These are phyloP conservation scores for Paraleonurus japonicus DNA, from an alignment of 257 asterid species.

Conservation along the genomic window DNA sequence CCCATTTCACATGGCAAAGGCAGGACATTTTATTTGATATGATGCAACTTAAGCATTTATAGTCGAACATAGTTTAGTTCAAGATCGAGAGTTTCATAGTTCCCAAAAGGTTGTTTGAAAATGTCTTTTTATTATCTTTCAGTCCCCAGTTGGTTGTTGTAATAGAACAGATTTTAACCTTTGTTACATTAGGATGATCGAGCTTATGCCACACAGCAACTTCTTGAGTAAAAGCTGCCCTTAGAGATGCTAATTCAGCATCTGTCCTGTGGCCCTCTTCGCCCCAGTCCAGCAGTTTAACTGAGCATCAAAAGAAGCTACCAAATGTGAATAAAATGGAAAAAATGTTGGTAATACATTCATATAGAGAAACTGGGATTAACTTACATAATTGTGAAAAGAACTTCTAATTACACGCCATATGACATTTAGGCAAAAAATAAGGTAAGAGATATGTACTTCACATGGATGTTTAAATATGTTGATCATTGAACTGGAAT, in stretches of 20 bases:
- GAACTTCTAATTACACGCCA: neutral
- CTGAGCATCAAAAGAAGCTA: constrained; percentile 34
- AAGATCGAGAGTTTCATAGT: too few relatives aligned
- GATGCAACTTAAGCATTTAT: neutral
- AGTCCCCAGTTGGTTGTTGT: too few relatives aligned
- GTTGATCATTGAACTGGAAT: neutral
- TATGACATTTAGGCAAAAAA: neutral
- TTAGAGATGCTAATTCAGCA: constrained; percentile 57
- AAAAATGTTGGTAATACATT: too few relatives aligned
- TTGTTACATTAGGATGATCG: constrained; percentile 78
- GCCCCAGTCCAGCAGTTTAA: constrained; percentile 75
- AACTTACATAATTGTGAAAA: neutral
- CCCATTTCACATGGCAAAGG: too few relatives aligned
- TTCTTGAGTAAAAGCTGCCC: constrained; percentile 79
- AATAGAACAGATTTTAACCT: constrained; percentile 46
- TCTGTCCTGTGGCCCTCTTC: constrained; percentile 76
- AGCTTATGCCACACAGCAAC: constrained; percentile 83
- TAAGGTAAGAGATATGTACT: constrained; percentile 1
- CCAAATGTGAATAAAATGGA: constrained; percentile 13
- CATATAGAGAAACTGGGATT: constrained; percentile 4
- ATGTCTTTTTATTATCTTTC: too few relatives aligned
- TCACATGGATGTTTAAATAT: neutral
- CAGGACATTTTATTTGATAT: neutral
- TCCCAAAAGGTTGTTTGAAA: too few relatives aligned
- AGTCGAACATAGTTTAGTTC: too few relatives aligned